Percentiles rank a stretch among this genome's conserved stretches.
These are phyloP conservation scores for Eleusine coracana DNA, from an alignment of 176 grass and related monocot species.

Conservation along the genomic window DNA sequence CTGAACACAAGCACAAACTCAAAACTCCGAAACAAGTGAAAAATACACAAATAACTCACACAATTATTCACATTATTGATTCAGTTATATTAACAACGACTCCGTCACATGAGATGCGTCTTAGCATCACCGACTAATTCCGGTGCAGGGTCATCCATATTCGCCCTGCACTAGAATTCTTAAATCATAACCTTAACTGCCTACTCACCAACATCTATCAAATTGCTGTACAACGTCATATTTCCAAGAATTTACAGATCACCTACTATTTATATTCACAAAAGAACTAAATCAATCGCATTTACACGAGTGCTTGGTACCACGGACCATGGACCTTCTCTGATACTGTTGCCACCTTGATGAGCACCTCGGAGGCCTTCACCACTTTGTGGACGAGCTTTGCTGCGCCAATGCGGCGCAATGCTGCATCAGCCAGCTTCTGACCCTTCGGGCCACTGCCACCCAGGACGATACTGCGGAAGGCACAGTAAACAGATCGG, in stretches of 20 bases:
- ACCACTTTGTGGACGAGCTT: constrained; percentile 51
- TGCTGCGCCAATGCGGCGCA: constrained; percentile 54
- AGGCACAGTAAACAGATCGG: constrained; percentile 54
- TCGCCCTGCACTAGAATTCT: constrained; percentile 40
- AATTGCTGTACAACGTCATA: constrained; percentile 45
- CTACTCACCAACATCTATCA: constrained; percentile 18
- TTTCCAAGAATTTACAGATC: constrained; percentile 40
- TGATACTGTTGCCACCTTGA: constrained; percentile 58
- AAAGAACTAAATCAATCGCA: constrained; percentile 39
- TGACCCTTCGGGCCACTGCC: constrained; percentile 60
- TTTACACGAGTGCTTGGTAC: constrained; percentile 63
- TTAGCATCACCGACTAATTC: constrained; percentile 28
- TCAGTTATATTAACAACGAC: constrained; percentile 15
- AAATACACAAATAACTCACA: background rate
- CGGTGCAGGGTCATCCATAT: constrained; percentile 38
- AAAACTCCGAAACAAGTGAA: background rate
- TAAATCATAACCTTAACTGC: constrained; percentile 18
- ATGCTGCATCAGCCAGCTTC: constrained; percentile 58
- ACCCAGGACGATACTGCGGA: constrained; percentile 54
- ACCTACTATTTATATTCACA: constrained; percentile 43
- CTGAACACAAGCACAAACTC: background rate
- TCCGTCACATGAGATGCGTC: constrained; percentile 14
- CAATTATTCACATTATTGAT: constrained; percentile 52
- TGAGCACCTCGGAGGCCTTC: constrained; percentile 49
- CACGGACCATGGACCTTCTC: constrained; percentile 74